Base-by-base conservation (phyloP, 192 early-diverging fungal genomes). In the Coemansia sp. region DNA sequence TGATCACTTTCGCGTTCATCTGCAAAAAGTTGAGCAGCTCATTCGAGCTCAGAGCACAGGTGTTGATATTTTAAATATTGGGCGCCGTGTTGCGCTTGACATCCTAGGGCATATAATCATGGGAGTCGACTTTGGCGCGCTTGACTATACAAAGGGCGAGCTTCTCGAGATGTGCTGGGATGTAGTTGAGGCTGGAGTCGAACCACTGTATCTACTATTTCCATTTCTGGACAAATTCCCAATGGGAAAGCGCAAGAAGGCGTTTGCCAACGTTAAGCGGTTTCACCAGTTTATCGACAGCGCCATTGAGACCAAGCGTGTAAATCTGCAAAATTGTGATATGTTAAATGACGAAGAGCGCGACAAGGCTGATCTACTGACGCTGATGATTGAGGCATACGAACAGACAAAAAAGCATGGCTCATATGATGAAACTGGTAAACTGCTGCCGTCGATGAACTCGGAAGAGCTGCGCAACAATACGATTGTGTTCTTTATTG, bases 301-400 rank as follows among this genome's bases (percentile, higher is more conserved):
- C 19, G 82, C 78, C 27, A 67, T 67, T 12, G 67, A 75, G 29
- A 61, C 67, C 49, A 62, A 57, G 23, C 68, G 82, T 29, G 65
- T 69, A 58, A 68, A 53, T 6, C 21, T 53, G 24, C 62, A 25
- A 25, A 48, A 59, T n/a, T 65, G 74, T 27, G 64, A 60, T 17
- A 58, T 67, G 22, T 61, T 78, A 19, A 71, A 62, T 15, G 63
- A 77, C 15, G 69, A 68, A 7, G 80, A 80, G 50, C 78, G 74
- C 56, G 66, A 70, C 56, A 60, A 70, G 19, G 79, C 72, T 6
- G 83, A 86, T 48, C 49, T 87, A 64, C 67, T 87, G 29, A 79
- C 84, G n/a, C 68, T 87, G 58, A 76, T 87, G 83, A 68, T 87
- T 6, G 83, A 87, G 63, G 81, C 83, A 4, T 71, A 80, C 64